Evolutionary conservation across 2,329 filamentous ascomycete species (phyloP).

Genomic region (Pseudopyricularia javanii): DNA sequence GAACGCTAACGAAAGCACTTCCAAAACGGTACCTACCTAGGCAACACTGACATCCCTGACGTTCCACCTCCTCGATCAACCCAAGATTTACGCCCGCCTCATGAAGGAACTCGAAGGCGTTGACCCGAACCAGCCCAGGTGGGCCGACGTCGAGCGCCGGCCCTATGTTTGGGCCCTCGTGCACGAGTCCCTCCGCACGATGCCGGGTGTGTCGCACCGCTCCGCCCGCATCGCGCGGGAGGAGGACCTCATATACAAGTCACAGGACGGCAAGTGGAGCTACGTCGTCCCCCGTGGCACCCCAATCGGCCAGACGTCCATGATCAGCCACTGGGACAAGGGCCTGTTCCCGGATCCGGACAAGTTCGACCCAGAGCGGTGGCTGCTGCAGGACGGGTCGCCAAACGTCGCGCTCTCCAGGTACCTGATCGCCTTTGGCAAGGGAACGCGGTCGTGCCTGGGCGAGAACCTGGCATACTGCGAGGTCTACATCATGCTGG

Average conservation of each 20-base stretch:
- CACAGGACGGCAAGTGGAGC: slow-evolving; percentile 7
- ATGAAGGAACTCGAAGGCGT: slow-evolving; percentile 14
- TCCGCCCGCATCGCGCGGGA: slow-evolving; percentile 9
- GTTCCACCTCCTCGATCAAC: slow-evolving; percentile 16
- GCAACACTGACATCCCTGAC: slow-evolving; percentile 13
- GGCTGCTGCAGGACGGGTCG: slow-evolving; percentile 19
- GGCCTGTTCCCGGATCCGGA: slow-evolving; percentile 22
- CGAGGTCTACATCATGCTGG: slow-evolving; percentile 14
- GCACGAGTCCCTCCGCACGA: slow-evolving; percentile 12
- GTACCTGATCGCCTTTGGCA: slow-evolving; percentile 27
- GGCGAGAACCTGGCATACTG: slow-evolving; percentile 22
- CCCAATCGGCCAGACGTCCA: slow-evolving; percentile 23
- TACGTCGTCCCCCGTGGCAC: slow-evolving; percentile 22
- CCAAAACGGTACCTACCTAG: no score
- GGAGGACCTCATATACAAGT: slow-evolving; percentile 11
- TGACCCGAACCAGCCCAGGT: slow-evolving; percentile 8
- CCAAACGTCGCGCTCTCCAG: slow-evolving; percentile 18
- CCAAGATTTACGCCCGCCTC: slow-evolving; percentile 10
- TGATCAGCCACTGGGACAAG: slow-evolving; percentile 25
- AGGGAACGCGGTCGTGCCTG: slow-evolving; percentile 26
- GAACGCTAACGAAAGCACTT: no score
- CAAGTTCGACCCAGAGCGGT: slow-evolving; percentile 26
- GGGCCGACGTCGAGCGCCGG: slow-evolving; percentile 21
- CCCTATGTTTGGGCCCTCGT: slow-evolving; percentile 20
- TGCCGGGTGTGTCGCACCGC: slow-evolving; percentile 9